Percentiles rank a stretch among this genome's conserved stretches.
Evolutionary conservation across 2,329 filamentous ascomycete species (phyloP).

Genomic region (Ceratocystis ficicola): DNA sequence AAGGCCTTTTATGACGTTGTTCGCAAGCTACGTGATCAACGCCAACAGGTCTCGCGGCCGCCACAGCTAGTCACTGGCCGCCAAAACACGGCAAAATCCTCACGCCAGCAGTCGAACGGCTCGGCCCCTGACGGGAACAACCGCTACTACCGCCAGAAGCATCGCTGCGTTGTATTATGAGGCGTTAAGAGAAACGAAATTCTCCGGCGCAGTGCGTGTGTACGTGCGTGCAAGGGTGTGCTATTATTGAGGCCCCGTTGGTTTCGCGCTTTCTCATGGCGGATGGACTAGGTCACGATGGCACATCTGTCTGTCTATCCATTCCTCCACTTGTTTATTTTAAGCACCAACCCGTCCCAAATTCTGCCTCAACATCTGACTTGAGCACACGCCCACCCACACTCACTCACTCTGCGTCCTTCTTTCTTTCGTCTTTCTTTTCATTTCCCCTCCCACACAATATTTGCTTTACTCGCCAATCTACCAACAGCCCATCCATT

Average conservation of each 20-base stretch:
- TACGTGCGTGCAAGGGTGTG: background rate
- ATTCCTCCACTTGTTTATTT: too few species aligned
- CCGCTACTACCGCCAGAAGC: conserved; percentile 28
- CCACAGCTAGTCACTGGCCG: conserved; percentile 24
- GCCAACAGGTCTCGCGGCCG: conserved; percentile 44
- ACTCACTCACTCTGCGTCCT: too few species aligned
- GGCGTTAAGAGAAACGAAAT: background rate
- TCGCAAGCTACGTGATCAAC: conserved; percentile 72
- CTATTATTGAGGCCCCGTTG: background rate
- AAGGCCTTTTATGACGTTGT: conserved; percentile 98
- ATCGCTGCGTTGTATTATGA: conserved; percentile 34
- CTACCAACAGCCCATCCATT: background rate
- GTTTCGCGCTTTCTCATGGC: too few species aligned
- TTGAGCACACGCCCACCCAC: too few species aligned
- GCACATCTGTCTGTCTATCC: too few species aligned
- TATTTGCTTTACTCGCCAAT: background rate
- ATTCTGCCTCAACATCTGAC: too few species aligned
- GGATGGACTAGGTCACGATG: too few species aligned
- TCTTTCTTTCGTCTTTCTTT: background rate
- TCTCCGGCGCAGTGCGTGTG: background rate
- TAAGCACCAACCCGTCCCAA: too few species aligned
- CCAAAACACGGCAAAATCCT: conserved; percentile 27
- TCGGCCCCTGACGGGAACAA: conserved; percentile 25
- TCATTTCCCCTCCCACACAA: background rate
- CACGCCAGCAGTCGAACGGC: conserved; percentile 23